A percentile compares a stretch with the other conserved stretches of the same genome.
These are phyloP conservation scores for Hanseniaspora hatyaiensis DNA, from an alignment of 805 yeast species.

Conservation along the genomic window DNA sequence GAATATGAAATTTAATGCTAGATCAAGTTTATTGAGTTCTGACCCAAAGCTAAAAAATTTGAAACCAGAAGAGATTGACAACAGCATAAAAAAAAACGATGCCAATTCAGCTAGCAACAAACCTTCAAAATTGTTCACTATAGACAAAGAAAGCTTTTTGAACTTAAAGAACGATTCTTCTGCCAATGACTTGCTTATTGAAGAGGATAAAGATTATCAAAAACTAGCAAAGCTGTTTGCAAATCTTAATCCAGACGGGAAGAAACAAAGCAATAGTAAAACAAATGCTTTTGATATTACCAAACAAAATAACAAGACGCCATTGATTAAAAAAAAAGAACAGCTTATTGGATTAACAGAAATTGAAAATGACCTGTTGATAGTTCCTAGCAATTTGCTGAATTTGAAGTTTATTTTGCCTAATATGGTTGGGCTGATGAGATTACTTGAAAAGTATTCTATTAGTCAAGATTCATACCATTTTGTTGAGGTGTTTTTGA, in stretches of 20 bases:
- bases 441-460: background rate
- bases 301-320: background rate
- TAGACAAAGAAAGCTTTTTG: no score
- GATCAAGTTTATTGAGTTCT: background rate
- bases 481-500: constrained; percentile 1
- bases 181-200: background rate
- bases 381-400: background rate
- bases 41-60: background rate
- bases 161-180: no score
- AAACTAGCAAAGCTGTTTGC: background rate
- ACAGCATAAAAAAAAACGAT: no score
- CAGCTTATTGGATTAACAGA: background rate
- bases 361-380: background rate
- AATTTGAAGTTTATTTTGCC: constrained; percentile 15
- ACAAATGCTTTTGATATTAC: background rate
- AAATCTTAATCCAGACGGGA: background rate
- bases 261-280: background rate
- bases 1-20: background rate
- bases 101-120: background rate
- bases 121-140: no score
- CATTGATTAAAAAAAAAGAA: no score
- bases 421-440: constrained; percentile 1
- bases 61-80: no score
- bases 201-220: background rate
- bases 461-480: background rate